phyloP scores from a whole-genome alignment of 805 yeast genomes.

The Hyphopichia homilentoma region DNA sequence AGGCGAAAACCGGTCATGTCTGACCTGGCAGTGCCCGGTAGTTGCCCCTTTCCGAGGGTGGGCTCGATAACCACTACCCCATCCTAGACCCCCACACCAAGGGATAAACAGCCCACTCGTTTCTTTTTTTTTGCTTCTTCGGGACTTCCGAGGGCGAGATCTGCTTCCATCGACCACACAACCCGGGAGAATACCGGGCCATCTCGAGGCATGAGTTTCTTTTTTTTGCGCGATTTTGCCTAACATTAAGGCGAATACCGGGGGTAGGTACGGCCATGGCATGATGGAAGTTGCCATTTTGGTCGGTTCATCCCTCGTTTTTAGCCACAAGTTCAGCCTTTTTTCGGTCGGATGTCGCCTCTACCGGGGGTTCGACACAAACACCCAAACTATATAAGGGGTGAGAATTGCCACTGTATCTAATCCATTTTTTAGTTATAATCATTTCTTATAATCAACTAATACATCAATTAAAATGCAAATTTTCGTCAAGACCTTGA shows the following conservation, averaged over 20 bases:
- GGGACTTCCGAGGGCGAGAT: background rate
- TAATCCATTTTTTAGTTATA: background rate
- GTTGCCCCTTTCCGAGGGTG: background rate
- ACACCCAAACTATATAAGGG: conserved; percentile 13
- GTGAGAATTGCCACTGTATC: conserved; percentile 13
- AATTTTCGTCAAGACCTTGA: conserved; percentile 27
- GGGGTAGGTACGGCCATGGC: background rate
- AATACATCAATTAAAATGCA: conserved; percentile 14
- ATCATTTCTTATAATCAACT: conserved; percentile 5
- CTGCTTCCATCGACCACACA: background rate
- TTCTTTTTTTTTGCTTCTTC: background rate
- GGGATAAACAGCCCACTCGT: background rate
- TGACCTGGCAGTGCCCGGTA: too few relatives aligned
- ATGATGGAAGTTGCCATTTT: background rate
- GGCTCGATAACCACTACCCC: background rate
- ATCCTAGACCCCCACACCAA: background rate
- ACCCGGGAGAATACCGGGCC: background rate
- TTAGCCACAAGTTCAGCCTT: conserved; percentile 2
- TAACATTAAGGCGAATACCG: background rate
- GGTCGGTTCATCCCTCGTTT: too few relatives aligned
- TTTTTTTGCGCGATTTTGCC: background rate
- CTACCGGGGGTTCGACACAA: too few relatives aligned
- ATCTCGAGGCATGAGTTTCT: background rate
- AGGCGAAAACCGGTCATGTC: too few relatives aligned
- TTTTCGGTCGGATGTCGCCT: conserved; percentile 2